Evolutionary conservation across 78 protist species (phyloP), one percentile per base, ranked within the genome.

Genomic region (Kipferlia bialata): DNA sequence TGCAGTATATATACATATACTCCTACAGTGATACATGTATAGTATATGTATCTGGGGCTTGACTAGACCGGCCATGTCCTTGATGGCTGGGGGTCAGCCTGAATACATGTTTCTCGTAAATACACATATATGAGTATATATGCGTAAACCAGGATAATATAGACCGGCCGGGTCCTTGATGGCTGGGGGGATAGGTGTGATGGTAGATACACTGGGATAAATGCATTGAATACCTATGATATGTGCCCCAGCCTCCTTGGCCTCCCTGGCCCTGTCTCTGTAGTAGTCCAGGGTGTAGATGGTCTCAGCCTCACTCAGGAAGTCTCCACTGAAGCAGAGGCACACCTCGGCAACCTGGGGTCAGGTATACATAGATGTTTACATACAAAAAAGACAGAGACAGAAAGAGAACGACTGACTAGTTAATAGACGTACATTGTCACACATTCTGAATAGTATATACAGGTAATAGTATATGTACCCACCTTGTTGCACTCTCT

Each of bases 21-120:
- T n/a, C n/a, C n/a, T n/a, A n/a, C n/a, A n/a, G n/a, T n/a, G n/a
- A n/a, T n/a, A n/a, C n/a, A n/a, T n/a, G n/a, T n/a, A n/a, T n/a
- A n/a, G n/a, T n/a, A n/a, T n/a, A n/a, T n/a, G n/a, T n/a, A 65
- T 64, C 3, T 63, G 26, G 16, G 92, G 92, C 75, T 60, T 73
- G 45, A 87, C 71, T n/a, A 87, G 77, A 1, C 92, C 92, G 0
- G 89, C 88, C 88, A 87, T 85, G 75, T 87, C 91, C 73, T 36
- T 41, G 48, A 41, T 41, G 48, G 48, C 48, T n/a, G n/a, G n/a
- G n/a, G n/a, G n/a, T n/a, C n/a, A n/a, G n/a, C n/a, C n/a, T n/a
- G n/a, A n/a, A n/a, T n/a, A n/a, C n/a, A n/a, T n/a, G n/a, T n/a
- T n/a, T n/a, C n/a, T 17, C 18, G 26, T 53, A 16, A 65, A 26